Conservation (phyloP, 2,329 filamentous ascomycete species). For the Pyrenophora seminiperda region DNA sequence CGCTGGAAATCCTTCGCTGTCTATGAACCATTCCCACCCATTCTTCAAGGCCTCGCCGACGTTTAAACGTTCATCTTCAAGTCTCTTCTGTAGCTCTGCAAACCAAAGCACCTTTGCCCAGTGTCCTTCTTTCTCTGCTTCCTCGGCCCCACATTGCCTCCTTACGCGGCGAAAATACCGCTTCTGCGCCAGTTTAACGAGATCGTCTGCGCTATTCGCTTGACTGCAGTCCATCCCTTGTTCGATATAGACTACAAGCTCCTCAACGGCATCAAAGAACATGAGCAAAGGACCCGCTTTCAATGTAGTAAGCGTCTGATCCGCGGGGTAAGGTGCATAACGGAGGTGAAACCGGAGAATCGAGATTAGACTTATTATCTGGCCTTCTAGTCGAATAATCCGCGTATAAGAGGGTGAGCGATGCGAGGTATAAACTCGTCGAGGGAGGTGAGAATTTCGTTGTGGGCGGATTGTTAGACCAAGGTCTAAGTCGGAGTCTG, state of each 20-base stretch:
- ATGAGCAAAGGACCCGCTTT: neutral
- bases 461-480: too few species aligned
- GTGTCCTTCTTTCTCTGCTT: neutral
- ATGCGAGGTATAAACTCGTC: neutral
- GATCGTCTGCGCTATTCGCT: neutral
- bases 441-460: neutral
- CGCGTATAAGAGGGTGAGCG: neutral
- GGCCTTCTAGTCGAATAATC: neutral
- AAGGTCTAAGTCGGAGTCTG: too few species aligned
- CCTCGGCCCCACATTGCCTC: neutral
- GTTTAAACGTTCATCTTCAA: neutral
- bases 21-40: slow-evolving; percentile 1
- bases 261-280: neutral
- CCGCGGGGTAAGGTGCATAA: neutral
- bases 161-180: neutral
- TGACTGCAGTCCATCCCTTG: neutral
- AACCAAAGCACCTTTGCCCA: neutral
- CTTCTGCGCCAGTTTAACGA: neutral
- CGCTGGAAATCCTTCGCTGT: neutral
- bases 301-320: neutral
- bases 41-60: neutral
- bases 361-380: neutral
- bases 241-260: neutral
- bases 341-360: neutral
- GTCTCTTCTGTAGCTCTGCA: neutral